Conservation (phyloP, 129 eudicot species). For the Flaveria sonorensis region DNA sequence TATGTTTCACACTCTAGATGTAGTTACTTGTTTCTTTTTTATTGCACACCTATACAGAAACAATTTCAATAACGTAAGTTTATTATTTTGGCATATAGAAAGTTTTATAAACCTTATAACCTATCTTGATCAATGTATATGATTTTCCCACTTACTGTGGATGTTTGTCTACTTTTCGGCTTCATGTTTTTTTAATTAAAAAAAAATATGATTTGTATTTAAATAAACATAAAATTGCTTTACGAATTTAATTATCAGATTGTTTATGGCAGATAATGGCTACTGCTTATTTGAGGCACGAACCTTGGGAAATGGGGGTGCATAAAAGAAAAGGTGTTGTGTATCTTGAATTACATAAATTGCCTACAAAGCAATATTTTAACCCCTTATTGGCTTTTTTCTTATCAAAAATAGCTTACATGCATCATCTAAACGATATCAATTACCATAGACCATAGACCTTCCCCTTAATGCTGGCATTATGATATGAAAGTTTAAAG, state of each 20-base stretch:
- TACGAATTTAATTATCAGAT: neutral
- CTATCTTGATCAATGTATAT: neutral
- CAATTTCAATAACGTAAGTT: constrained; percentile 54
- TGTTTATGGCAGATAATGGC: constrained; percentile 73
- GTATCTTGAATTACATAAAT: too few species aligned
- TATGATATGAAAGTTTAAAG: too few species aligned
- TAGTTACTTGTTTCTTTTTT: constrained; percentile 16
- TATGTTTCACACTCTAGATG: neutral
- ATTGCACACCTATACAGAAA: constrained; percentile 81
- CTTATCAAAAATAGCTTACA: too few species aligned
- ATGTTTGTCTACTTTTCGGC: too few species aligned
- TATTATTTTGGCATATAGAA: neutral
- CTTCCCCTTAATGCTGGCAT: too few species aligned
- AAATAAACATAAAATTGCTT: too few species aligned
- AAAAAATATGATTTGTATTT: too few species aligned
- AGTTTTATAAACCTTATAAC: neutral
- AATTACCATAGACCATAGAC: too few species aligned
- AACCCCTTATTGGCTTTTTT: too few species aligned
- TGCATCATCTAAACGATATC: too few species aligned
- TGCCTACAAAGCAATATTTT: too few species aligned
- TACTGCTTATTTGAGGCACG: constrained; percentile 88
- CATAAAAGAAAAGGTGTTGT: constrained; percentile 35
- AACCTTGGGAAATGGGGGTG: constrained; percentile 99
- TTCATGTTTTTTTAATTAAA: too few species aligned
- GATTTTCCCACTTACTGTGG: neutral